These are phyloP conservation scores for Coccomyxa subellipsoidea DNA, from an alignment of 163 green algal genomes.

Conservation along the genomic window DNA sequence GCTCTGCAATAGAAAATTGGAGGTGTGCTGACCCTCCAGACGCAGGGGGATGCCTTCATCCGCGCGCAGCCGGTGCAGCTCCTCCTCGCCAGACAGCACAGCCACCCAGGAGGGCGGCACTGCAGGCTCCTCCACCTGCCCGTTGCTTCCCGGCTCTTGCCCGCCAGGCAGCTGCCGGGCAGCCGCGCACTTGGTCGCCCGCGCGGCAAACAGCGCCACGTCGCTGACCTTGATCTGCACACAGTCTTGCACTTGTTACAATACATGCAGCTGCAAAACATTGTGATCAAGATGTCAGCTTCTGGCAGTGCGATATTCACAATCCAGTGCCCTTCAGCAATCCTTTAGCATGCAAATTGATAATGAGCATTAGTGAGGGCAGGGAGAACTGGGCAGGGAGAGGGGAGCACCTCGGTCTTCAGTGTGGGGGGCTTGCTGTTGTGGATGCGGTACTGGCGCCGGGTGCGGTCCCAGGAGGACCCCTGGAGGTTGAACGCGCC, in stretches of 20 bases:
- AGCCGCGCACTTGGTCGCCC: background rate
- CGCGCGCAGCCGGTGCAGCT: background rate
- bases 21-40: background rate
- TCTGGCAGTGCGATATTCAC: too few species aligned
- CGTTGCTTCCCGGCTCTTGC: background rate
- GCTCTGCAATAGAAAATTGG: too few species aligned
- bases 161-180: background rate
- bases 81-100: background rate
- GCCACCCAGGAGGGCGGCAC: background rate
- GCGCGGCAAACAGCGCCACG: background rate
- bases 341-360: too few species aligned
- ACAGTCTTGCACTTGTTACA: background rate
- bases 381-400: background rate
- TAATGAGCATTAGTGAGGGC: too few species aligned
- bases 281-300: too few species aligned
- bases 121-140: background rate
- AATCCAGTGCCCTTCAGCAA: too few species aligned
- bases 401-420: conserved; percentile 22
- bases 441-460: conserved; percentile 74
- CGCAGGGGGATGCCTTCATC: background rate
- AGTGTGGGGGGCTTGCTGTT: conserved; percentile 40
- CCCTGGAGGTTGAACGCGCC: conserved; percentile 92
- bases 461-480: conserved; percentile 71
- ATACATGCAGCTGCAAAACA: background rate
- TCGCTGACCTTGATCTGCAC: conserved; percentile 5